Conservation (phyloP, 169 alveolate genomes). For the Plasmodium knowlesi region DNA sequence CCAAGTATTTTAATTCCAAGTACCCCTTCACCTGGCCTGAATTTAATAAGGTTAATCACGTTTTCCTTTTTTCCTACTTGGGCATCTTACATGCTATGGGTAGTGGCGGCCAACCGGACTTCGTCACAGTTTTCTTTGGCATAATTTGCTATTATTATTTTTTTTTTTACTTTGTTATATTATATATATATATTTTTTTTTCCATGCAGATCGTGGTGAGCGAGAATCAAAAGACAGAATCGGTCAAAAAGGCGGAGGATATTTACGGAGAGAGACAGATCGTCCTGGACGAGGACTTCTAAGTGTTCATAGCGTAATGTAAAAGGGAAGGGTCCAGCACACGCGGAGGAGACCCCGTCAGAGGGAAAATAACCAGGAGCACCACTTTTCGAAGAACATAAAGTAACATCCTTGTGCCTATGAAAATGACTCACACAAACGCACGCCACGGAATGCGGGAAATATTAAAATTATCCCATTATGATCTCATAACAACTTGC, state of each 20-base stretch:
- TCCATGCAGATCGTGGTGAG: constrained; percentile 23
- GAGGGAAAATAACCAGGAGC: background rate
- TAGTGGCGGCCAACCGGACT: background rate
- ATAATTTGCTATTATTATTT: background rate
- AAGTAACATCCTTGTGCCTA: background rate
- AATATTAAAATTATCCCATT: background rate
- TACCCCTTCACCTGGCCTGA: constrained; percentile 79
- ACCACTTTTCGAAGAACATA: background rate
- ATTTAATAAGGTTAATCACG: constrained; percentile 31
- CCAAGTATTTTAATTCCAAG: constrained; percentile 76
- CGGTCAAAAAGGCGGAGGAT: constrained; percentile 43
- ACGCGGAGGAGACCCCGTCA: background rate
- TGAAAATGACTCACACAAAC: background rate
- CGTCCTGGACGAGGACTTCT: constrained; percentile 73
- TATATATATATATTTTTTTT: background rate
- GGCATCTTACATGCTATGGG: background rate
- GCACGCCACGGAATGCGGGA: too few relatives aligned
- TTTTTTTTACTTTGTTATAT: too few relatives aligned
- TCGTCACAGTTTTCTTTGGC: background rate
- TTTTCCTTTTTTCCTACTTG: background rate
- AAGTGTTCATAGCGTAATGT: background rate
- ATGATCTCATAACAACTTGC: background rate
- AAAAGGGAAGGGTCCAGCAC: background rate
- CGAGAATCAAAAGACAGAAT: constrained; percentile 28
- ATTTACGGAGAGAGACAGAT: constrained; percentile 71